These are phyloP conservation scores for Amphichorda felina DNA, from an alignment of 2,329 filamentous ascomycete species.

Conservation along the genomic window DNA sequence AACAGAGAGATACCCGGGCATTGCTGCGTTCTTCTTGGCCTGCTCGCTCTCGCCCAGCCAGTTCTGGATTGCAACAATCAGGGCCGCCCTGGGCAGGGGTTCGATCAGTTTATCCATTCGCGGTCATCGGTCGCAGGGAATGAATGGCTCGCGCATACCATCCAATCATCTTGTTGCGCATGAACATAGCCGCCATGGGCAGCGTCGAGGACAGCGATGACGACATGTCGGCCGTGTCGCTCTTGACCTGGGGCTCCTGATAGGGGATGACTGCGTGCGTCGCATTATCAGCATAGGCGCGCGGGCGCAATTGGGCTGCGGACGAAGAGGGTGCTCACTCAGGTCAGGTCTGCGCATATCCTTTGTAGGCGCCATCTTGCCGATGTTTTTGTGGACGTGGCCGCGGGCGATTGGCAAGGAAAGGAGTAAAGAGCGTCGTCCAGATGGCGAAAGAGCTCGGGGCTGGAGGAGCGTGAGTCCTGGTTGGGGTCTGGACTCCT, in stretches of 20 bases:
- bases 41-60: constrained; percentile 69
- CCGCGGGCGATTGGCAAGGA: not conserved
- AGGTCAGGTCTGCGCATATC: constrained; percentile 32
- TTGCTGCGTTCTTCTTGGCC: constrained; percentile 48
- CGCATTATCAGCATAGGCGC: not conserved
- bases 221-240: constrained; percentile 55
- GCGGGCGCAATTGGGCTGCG: not conserved
- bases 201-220: constrained; percentile 66
- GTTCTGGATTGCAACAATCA: constrained; percentile 62
- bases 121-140: too few relatives aligned
- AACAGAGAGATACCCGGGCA: constrained; percentile 60
- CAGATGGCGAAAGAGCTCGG: not conserved
- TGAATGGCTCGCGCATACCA: constrained; percentile 31
- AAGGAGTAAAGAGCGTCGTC: not conserved
- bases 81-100: constrained; percentile 46
- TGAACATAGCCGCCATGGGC: constrained; percentile 94
- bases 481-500: not conserved
- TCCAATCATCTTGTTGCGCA: constrained; percentile 70
- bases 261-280: constrained; percentile 67
- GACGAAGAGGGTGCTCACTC: constrained; percentile 18
- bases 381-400: not conserved
- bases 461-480: not conserved
- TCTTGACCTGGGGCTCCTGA: constrained; percentile 58
- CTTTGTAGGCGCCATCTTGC: constrained; percentile 11
- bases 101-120: not conserved